phyloP scores from a whole-genome alignment of 768 basidiomycete species.

The Exsudoporus frostii region DNA sequence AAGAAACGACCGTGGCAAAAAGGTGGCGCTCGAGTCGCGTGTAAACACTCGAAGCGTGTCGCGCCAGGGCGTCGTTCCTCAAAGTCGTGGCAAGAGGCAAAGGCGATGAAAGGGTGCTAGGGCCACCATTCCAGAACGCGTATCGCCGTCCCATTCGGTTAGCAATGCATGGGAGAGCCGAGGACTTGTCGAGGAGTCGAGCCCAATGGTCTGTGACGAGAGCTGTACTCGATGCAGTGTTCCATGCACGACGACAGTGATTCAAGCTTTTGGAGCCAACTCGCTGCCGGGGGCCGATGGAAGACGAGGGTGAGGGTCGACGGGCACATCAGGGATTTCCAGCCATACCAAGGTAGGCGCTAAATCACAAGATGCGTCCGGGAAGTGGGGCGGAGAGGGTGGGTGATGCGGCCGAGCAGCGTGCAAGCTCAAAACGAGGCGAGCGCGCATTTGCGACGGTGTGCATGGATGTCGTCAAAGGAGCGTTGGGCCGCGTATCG shows the following conservation, averaged over 20 bases:
- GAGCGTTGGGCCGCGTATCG: not conserved
- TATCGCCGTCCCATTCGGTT: not conserved
- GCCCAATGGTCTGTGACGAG: not conserved
- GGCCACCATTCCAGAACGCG: not conserved
- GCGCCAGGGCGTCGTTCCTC: not conserved
- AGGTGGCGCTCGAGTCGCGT: not conserved
- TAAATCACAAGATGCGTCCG: constrained; percentile 2
- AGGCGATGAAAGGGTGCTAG: not conserved
- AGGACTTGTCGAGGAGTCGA: not conserved
- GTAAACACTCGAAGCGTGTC: not conserved
- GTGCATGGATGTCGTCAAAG: not conserved
- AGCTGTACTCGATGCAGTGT: not conserved
- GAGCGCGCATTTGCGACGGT: not conserved
- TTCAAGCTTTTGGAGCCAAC: not conserved
- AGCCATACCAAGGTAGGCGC: constrained; percentile 2
- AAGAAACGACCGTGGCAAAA: not conserved
- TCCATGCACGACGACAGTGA: not conserved
- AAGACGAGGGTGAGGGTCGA: not conserved
- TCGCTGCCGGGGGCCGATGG: not conserved
- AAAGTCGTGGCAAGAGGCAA: not conserved
- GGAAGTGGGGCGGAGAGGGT: not conserved
- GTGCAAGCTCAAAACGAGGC: not conserved
- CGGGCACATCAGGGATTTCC: constrained; percentile 4
- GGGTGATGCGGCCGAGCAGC: not conserved
- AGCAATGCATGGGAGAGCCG: not conserved